Conservation (phyloP, 371 early-diverging fungal species). For the Mortierella sp. region DNA sequence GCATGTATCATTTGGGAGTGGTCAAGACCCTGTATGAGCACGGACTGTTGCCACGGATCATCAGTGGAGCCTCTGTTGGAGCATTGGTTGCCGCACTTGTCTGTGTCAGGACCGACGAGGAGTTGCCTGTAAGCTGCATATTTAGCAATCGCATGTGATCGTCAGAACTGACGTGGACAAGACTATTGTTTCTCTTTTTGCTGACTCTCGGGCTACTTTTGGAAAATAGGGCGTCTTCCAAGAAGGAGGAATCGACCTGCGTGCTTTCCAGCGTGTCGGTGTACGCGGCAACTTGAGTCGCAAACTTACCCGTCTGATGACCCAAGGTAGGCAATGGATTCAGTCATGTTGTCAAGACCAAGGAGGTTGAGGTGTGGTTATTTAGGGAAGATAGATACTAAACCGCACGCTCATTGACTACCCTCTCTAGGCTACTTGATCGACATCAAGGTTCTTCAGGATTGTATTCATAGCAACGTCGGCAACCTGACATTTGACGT, state of each 20-base stretch:
- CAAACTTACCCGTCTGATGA: conserved; percentile 74
- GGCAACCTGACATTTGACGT: conserved; percentile 81
- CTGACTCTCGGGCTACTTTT: too few species aligned
- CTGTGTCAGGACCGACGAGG: conserved; percentile 78
- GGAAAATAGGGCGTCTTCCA: conserved; percentile 70
- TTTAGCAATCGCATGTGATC: too few species aligned
- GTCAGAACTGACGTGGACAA: too few species aligned
- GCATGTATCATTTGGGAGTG: conserved; percentile 81
- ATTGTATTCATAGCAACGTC: conserved; percentile 76
- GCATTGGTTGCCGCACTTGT: conserved; percentile 81
- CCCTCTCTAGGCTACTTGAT: conserved; percentile 70
- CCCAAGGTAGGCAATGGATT: conserved; percentile 64
- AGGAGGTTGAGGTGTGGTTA: too few species aligned
- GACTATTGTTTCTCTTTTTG: too few species aligned
- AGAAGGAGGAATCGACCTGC: conserved; percentile 73
- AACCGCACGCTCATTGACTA: neutral
- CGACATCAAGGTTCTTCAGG: conserved; percentile 78
- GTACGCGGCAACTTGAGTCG: conserved; percentile 66
- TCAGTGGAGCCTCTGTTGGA: conserved; percentile 80
- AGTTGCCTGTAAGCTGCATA: conserved; percentile 66
- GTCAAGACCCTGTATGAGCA: conserved; percentile 78
- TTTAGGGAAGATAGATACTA: too few species aligned
- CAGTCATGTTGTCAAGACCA: too few species aligned
- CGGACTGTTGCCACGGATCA: conserved; percentile 76
- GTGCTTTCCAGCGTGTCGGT: conserved; percentile 71